A percentile compares a stretch with the other conserved stretches of the same genome.
phyloP scores from a whole-genome alignment of 208 protist genomes.

The Leishmania tarentolae region DNA sequence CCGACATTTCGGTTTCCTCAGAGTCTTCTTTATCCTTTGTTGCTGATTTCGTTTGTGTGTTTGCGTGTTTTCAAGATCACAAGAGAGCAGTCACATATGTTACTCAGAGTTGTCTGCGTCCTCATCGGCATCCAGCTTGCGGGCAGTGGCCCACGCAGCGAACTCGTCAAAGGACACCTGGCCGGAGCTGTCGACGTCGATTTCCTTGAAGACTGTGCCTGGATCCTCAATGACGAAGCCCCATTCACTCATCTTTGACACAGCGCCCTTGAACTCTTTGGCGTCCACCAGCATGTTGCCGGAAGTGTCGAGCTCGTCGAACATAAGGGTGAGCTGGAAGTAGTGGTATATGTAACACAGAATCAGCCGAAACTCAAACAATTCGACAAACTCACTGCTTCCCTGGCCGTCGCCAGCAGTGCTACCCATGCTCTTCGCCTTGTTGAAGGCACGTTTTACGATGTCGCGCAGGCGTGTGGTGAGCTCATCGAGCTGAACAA shows the following conservation, averaged over 20 bases:
- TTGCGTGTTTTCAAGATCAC: not conserved
- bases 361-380: slow-evolving; percentile 81
- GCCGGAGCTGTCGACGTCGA: slow-evolving; percentile 71
- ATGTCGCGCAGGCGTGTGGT: slow-evolving; percentile 65
- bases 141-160: slow-evolving; percentile 52
- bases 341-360: slow-evolving; percentile 75
- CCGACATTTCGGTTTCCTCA: not conserved
- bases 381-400: slow-evolving; percentile 55
- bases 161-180: slow-evolving; percentile 86
- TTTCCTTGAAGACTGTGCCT: slow-evolving; percentile 65
- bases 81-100: not conserved
- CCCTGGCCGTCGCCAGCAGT: slow-evolving; percentile 32
- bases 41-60: not conserved
- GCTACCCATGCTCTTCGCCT: slow-evolving; percentile 60
- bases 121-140: slow-evolving; percentile 39
- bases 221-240: slow-evolving; percentile 58
- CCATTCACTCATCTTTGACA: slow-evolving; percentile 61
- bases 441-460: slow-evolving; percentile 83
- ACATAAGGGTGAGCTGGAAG: slow-evolving; percentile 79
- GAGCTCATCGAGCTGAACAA: slow-evolving; percentile 63
- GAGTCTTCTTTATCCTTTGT: not conserved
- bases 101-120: slow-evolving; percentile 11
- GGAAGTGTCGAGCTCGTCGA: slow-evolving; percentile 81
- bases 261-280: slow-evolving; percentile 69
- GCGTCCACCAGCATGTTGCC: slow-evolving; percentile 69